Evolutionary conservation across 306 rosid genomes (phyloP).

Genomic region (Adenanthera pavonina): DNA sequence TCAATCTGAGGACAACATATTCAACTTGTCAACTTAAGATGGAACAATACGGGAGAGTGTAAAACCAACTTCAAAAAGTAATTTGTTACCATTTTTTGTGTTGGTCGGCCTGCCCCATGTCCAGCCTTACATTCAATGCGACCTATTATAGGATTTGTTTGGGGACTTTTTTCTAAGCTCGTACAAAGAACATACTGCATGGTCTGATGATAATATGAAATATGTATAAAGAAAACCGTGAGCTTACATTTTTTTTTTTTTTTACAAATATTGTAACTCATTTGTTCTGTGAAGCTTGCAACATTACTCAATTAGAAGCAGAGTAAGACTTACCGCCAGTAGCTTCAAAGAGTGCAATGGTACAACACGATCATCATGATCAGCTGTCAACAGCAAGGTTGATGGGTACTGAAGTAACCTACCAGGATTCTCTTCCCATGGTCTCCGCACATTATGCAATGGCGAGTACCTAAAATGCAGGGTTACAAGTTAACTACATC

Average conservation of each 20-base stretch:
- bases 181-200: conserved; percentile 73
- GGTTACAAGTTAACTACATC: background rate
- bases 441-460: conserved; percentile 87
- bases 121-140: conserved; percentile 96
- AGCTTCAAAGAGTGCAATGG: conserved; percentile 86
- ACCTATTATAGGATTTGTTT: conserved; percentile 84
- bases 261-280: background rate
- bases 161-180: conserved; percentile 81
- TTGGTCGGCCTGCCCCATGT: conserved; percentile 84
- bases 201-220: conserved; percentile 51
- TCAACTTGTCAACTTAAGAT: background rate
- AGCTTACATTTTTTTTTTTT: background rate
- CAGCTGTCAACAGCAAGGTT: conserved; percentile 93
- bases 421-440: conserved; percentile 71
- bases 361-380: conserved; percentile 98
- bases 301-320: conserved; percentile 12
- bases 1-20: conserved; percentile 45
- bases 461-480: conserved; percentile 79
- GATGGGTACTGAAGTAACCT: conserved; percentile 77
- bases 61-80: background rate
- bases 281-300: conserved; percentile 7
- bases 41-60: background rate
- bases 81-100: conserved; percentile 71
- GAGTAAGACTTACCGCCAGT: conserved; percentile 72
- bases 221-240: background rate